Conservation (phyloP, 306 rosid species). For the cucumber (Cucumis sativus) region DNA sequence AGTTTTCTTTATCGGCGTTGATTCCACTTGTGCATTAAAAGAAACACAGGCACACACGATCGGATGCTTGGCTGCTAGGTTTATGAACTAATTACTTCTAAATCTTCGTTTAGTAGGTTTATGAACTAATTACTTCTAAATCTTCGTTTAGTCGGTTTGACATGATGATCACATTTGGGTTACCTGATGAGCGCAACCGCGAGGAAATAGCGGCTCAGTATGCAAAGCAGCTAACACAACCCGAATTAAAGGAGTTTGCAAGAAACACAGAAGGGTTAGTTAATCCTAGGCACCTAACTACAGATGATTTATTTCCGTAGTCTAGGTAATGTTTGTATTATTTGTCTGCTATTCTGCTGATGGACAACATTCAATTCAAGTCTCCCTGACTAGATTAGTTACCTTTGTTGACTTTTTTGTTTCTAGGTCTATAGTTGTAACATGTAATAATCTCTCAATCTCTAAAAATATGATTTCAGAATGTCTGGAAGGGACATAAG, state of each 20-base stretch:
- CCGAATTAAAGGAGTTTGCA: slow-evolving; percentile 40
- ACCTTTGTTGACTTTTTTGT: background rate
- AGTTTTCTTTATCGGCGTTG: background rate
- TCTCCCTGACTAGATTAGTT: background rate
- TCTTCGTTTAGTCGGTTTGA: slow-evolving; percentile 55
- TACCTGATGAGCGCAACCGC: slow-evolving; percentile 72
- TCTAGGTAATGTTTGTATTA: background rate
- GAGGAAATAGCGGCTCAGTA: slow-evolving; percentile 69
- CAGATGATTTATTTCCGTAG: background rate
- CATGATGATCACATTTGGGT: slow-evolving; percentile 53
- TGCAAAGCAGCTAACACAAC: slow-evolving; percentile 55
- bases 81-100: background rate
- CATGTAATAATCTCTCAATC: background rate
- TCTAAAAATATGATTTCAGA: slow-evolving; percentile 22
- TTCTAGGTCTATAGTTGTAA: background rate
- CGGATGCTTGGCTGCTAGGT: background rate
- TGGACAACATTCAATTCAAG: background rate
- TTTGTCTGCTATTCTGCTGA: background rate
- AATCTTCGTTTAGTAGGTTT: slow-evolving; percentile 43
- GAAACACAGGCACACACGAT: background rate
- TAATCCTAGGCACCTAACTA: background rate
- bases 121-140: background rate
- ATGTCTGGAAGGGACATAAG: slow-evolving; percentile 94
- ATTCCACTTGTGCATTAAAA: background rate
- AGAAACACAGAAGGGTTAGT: slow-evolving; percentile 38